Percentiles rank a stretch among this genome's conserved stretches.
Evolutionary conservation across 306 rosid species (phyloP).

Genomic region (Cucurbita ficifolia): DNA sequence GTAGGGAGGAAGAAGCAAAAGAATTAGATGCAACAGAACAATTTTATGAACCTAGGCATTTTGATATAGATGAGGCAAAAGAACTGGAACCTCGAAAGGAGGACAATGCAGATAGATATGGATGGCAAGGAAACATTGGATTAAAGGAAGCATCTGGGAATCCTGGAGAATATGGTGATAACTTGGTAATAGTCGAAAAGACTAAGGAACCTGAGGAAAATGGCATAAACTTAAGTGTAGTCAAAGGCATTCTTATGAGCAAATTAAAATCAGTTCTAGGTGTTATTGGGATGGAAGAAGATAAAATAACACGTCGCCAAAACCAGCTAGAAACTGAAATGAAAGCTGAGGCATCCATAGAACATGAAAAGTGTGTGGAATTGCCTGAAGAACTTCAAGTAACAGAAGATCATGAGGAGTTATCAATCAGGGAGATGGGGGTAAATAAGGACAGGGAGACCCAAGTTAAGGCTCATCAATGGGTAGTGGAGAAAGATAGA

Average conservation of each 20-base stretch:
- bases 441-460: constrained; percentile 14
- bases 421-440: constrained; percentile 16
- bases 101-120: constrained; percentile 4
- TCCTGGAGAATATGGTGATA: constrained; percentile 22
- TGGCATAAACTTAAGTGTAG: constrained; percentile 12
- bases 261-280: constrained; percentile 27
- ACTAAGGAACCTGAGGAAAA: constrained; percentile 14
- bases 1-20: constrained; percentile 23
- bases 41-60: constrained; percentile 17
- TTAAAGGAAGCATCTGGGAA: constrained; percentile 13
- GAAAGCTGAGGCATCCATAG: constrained; percentile 12
- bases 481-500: constrained; percentile 15
- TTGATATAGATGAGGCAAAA: constrained; percentile 13
- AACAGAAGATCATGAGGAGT: constrained; percentile 6
- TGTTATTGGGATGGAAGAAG: constrained; percentile 16
- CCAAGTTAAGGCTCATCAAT: constrained; percentile 13
- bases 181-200: constrained; percentile 20
- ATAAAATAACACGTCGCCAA: constrained; percentile 10
- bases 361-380: constrained; percentile 23
- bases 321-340: constrained; percentile 20
- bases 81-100: constrained; percentile 19
- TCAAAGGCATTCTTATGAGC: constrained; percentile 6
- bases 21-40: constrained; percentile 23
- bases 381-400: constrained; percentile 16
- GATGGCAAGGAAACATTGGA: constrained; percentile 7